Evolutionary conservation across 1,284 basidiomycete species (phyloP).

Genomic region (Wolfiporia cocos): DNA sequence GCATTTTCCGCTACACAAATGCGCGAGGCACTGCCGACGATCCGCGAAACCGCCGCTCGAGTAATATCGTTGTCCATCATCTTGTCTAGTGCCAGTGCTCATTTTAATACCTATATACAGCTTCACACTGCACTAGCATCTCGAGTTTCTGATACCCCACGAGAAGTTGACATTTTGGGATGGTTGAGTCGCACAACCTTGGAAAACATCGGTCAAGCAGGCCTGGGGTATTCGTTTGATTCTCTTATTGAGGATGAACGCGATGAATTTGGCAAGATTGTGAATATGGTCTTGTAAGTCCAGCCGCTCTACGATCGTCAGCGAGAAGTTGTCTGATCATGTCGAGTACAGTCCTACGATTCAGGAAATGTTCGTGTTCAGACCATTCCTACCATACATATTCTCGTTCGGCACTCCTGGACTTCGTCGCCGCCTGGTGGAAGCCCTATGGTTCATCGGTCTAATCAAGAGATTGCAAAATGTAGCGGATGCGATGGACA

Average conservation of each 20-base stretch:
- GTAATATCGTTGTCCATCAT: conserved; percentile 5
- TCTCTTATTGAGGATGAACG: conserved; percentile 11
- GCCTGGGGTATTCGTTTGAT: conserved; percentile 20
- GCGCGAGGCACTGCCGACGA: conserved; percentile 1
- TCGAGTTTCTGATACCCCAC: conserved; percentile 1
- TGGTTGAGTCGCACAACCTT: conserved; percentile 20
- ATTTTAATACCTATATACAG: neutral
- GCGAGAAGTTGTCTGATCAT: neutral
- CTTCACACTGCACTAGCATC: conserved; percentile 9
- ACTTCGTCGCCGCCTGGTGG: neutral
- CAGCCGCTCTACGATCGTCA: neutral
- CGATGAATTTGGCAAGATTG: conserved; percentile 11
- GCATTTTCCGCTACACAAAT: conserved; percentile 21
- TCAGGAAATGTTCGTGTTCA: neutral
- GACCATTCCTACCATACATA: conserved; percentile 1
- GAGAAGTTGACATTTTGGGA: conserved; percentile 15
- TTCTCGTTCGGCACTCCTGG: neutral
- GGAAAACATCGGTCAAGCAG: too few relatives aligned
- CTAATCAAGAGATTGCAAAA: neutral
- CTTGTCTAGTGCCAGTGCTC: too few relatives aligned
- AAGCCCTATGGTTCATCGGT: too few relatives aligned
- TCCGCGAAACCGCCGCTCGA: conserved; percentile 15
- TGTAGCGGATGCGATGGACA: conserved; percentile 12
- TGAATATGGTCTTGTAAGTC: conserved; percentile 14
- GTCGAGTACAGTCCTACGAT: neutral